Evolutionary conservation across 2,329 filamentous ascomycete genomes (phyloP).

Genomic region (Cytospora chrysosperma): DNA sequence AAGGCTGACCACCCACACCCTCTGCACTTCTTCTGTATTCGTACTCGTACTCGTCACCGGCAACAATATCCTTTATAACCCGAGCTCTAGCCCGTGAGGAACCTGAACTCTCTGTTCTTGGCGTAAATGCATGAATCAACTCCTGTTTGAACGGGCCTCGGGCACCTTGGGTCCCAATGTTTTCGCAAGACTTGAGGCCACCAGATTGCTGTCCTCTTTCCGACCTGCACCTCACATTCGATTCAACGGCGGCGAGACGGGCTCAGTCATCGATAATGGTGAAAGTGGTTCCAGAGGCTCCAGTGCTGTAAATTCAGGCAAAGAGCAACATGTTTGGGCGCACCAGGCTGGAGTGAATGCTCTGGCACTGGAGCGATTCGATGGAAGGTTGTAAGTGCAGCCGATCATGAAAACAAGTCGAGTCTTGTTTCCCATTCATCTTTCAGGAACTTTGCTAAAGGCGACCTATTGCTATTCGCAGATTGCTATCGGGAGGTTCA

Average conservation of each 20-base stretch:
- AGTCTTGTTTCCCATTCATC: background rate
- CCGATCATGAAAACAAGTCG: background rate
- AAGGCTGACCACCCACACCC: background rate
- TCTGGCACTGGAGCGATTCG: conserved; percentile 77
- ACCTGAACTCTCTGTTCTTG: background rate
- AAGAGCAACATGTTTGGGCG: conserved; percentile 52
- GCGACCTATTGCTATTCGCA: conserved; percentile 35
- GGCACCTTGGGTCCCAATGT: conserved; percentile 63
- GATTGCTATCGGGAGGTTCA: conserved; percentile 80
- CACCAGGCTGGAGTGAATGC: conserved; percentile 79
- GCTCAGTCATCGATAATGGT: conserved; percentile 31
- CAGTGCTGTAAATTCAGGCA: conserved; percentile 28
- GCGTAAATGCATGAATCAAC: conserved; percentile 61
- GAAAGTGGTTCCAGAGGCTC: conserved; percentile 24
- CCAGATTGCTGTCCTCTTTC: conserved; percentile 67
- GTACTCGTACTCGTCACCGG: background rate
- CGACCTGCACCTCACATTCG: conserved; percentile 64
- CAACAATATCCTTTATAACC: background rate
- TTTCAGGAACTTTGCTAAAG: background rate
- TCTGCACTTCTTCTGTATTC: background rate
- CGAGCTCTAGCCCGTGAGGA: background rate
- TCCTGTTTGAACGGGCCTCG: conserved; percentile 72
- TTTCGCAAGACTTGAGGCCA: conserved; percentile 65
- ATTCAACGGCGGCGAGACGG: conserved; percentile 63
- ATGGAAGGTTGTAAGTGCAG: conserved; percentile 65